A percentile compares a stretch with the other conserved stretches of the same genome.
Conservation (phyloP, 2,329 filamentous ascomycete genomes). For the Cordyceps fumosorosea region DNA sequence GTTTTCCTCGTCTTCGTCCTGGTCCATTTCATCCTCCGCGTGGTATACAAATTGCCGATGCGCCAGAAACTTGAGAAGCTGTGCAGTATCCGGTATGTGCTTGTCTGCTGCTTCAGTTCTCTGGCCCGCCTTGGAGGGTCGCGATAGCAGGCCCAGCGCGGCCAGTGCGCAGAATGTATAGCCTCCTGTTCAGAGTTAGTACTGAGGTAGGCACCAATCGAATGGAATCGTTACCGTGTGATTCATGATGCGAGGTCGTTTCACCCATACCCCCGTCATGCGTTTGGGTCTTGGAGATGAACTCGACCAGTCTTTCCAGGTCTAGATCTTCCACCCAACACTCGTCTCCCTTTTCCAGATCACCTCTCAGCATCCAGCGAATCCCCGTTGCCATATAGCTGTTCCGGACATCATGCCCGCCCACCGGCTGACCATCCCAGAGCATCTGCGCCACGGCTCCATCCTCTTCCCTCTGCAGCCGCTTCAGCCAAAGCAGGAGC, state of each 20-base stretch:
- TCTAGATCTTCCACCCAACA: conserved; percentile 66
- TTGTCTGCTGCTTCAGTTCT: conserved; percentile 19
- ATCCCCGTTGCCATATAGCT: conserved; percentile 80
- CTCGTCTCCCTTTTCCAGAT: conserved; percentile 41
- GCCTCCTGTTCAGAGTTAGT: conserved; percentile 52
- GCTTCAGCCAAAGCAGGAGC: conserved; percentile 67
- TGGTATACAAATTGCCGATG: conserved; percentile 58
- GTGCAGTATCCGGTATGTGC: conserved; percentile 27
- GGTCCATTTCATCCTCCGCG: conserved; percentile 36
- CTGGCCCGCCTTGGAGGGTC: conserved; percentile 32
- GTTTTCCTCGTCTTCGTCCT: conserved; percentile 38
- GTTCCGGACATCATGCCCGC: conserved; percentile 78
- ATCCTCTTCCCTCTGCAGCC: conserved; percentile 65
- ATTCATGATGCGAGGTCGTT: conserved; percentile 64
- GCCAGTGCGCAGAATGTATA: conserved; percentile 86
- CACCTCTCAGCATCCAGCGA: conserved; percentile 72
- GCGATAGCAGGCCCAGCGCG: conserved; percentile 68
- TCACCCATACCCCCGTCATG: conserved; percentile 84
- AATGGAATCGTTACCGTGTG: conserved; percentile 54
- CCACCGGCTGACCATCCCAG: conserved; percentile 54
- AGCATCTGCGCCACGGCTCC: conserved; percentile 88
- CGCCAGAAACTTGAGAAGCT: conserved; percentile 50
- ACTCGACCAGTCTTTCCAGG: conserved; percentile 59
- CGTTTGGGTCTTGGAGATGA: conserved; percentile 66
- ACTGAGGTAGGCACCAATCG: not conserved